Percentiles rank a stretch among this genome's conserved stretches.
Conservation (phyloP, 176 grass and related monocot species). For the Eremochloa ophiuroides region DNA sequence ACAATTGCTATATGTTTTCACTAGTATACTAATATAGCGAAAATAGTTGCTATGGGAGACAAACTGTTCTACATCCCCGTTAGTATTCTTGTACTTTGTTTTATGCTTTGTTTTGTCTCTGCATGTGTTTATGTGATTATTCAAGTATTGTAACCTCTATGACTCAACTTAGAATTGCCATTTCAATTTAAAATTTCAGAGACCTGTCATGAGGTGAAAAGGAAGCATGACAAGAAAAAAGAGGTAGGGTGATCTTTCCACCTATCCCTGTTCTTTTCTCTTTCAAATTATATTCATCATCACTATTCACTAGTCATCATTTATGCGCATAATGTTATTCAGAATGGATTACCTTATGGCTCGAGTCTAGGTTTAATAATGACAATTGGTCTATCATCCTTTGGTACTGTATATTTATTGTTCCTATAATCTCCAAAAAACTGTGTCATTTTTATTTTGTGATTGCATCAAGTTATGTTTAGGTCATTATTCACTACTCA, state of each 20-base stretch:
- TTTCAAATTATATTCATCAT: neutral
- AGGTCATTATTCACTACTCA: neutral
- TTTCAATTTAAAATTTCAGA: slow-evolving; percentile 37
- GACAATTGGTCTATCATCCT: neutral
- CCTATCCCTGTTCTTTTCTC: neutral
- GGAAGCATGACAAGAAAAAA: slow-evolving; percentile 79
- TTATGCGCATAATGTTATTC: neutral
- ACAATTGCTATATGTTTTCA: neutral
- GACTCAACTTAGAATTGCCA: neutral
- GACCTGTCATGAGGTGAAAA: slow-evolving; percentile 72
- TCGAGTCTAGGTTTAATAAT: neutral
- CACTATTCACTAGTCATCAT: neutral
- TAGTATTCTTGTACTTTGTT: neutral
- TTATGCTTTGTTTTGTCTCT: neutral
- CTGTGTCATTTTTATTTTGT: neutral
- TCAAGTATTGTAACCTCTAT: neutral
- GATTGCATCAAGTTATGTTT: neutral
- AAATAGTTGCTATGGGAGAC: neutral
- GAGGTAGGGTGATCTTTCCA: slow-evolving; percentile 41
- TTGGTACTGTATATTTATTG: too few species aligned
- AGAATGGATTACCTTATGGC: neutral
- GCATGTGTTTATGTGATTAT: neutral
- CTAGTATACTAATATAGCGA: neutral
- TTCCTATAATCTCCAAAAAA: neutral
- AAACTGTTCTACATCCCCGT: neutral